Evolutionary conservation across 2,329 filamentous ascomycete genomes (phyloP), one percentile per base, ranked within the genome.

Genomic region (Massarina eburnea): DNA sequence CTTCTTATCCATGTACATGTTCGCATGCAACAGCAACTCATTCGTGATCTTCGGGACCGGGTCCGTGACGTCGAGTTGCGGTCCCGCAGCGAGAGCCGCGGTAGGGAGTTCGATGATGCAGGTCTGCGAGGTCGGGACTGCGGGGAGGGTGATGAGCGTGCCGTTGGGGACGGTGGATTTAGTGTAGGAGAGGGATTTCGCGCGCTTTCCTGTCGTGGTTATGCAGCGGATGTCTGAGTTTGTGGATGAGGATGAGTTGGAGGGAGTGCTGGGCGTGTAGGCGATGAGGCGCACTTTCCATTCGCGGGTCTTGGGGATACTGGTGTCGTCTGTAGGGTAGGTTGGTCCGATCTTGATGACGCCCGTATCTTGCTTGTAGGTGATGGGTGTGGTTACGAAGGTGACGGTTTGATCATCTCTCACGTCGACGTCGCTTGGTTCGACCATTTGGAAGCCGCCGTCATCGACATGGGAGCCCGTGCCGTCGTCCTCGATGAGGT

Each of bases 401-500:
- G 54, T 54, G 1, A 69, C 67, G 8, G 59, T 66, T 18, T 64
- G 54, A 26, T 58, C 52, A 10, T 51, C 51, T 7, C 54, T 43
- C 2, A 48, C 42, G 22, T 66, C 60, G 20, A 51, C 26, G 24
- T 54, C 61, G 5, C 57, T 58, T 5, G 78, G 74, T 41, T 83
- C 80, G 3, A 70, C 57, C 44, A 70, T 62, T 39, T 55, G 46
- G 55, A 70, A 69, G 3, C 64, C 66, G 21, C 66, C 66, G 41
- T 70, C 67, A 29, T 67, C 63, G 33, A 68, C 67, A 17, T 58
- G 53, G 7, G 63, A 62, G 14, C 67, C 67, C 2, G 54, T 64
- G 24, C 66, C 64, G 17, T 64, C 60, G 46, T 81, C 76, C 54
- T 84, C 81, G 8, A 77, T 45, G 0, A 83, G 64, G 1, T 70